Evolutionary conservation across 129 eudicot species (phyloP).

Genomic region (Arctium lappa): DNA sequence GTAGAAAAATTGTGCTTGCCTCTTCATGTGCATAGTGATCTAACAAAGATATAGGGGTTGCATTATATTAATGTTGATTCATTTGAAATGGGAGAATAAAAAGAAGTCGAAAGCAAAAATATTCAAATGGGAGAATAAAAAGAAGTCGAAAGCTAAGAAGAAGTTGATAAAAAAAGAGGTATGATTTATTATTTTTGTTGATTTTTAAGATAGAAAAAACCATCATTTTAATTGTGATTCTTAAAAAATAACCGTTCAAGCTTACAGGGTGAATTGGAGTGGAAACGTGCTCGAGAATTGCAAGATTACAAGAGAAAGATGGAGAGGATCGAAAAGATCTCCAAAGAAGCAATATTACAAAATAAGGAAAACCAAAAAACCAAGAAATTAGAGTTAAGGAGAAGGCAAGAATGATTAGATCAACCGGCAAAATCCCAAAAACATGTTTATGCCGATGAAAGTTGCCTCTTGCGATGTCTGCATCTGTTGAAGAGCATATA

Average conservation of each 20-base stretch:
- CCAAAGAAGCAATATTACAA: conserved; percentile 52
- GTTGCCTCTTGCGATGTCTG: not conserved
- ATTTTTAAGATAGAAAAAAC: not conserved
- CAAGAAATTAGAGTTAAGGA: conserved; percentile 63
- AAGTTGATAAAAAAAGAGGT: conserved; percentile 55
- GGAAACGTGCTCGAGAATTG: conserved; percentile 46
- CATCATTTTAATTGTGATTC: not conserved
- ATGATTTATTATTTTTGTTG: not conserved
- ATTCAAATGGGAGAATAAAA: conserved; percentile 62
- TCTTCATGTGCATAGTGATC: no score
- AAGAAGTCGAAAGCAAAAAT: conserved; percentile 42
- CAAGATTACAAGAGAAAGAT: conserved; percentile 36
- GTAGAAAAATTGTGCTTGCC: no score
- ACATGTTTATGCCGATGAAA: conserved; percentile 50
- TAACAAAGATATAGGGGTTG: no score
- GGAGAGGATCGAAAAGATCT: conserved; percentile 47
- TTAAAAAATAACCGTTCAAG: not conserved
- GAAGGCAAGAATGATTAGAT: conserved; percentile 51
- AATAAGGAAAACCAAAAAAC: conserved; percentile 40
- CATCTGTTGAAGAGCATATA: no score
- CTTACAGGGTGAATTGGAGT: conserved; percentile 47
- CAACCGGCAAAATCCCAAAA: conserved; percentile 51
- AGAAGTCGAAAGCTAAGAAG: conserved; percentile 53
- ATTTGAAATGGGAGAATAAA: no score
- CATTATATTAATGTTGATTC: conserved; percentile 34